These are phyloP conservation scores for Rosa lucieae DNA, from an alignment of 306 rosid species.

Conservation along the genomic window DNA sequence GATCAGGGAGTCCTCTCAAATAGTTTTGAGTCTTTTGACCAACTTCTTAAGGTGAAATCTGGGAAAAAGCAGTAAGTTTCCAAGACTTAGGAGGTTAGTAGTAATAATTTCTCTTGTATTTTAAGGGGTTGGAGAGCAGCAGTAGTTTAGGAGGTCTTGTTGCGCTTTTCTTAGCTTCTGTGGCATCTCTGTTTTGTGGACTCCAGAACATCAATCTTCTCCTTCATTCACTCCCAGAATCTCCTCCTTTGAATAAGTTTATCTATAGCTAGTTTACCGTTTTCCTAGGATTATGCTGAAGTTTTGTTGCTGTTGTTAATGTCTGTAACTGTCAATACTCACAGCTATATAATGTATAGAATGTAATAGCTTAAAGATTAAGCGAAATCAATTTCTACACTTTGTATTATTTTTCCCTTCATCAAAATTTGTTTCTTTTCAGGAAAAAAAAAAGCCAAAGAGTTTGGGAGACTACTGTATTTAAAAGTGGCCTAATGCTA, in stretches of 20 bases:
- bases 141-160: neutral
- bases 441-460: neutral
- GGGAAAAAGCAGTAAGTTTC: neutral
- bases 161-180: neutral
- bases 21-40: neutral
- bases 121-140: neutral
- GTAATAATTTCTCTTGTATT: neutral
- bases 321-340: neutral
- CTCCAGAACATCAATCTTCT: neutral
- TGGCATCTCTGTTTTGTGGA: neutral
- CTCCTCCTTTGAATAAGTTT: too few species aligned
- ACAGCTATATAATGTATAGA: too few species aligned
- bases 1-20: conserved; percentile 3
- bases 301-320: neutral
- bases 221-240: too few species aligned
- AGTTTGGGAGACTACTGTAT: conserved; percentile 1
- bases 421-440: neutral
- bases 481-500: neutral
- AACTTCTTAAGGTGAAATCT: neutral
- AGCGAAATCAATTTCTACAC: too few species aligned
- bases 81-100: neutral
- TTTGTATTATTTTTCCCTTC: neutral
- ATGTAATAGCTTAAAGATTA: too few species aligned
- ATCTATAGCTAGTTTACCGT: too few species aligned
- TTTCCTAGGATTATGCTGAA: neutral